Evolutionary conservation across 352 stramenopile species (phyloP).

Genomic region (Pythium coloratum): DNA sequence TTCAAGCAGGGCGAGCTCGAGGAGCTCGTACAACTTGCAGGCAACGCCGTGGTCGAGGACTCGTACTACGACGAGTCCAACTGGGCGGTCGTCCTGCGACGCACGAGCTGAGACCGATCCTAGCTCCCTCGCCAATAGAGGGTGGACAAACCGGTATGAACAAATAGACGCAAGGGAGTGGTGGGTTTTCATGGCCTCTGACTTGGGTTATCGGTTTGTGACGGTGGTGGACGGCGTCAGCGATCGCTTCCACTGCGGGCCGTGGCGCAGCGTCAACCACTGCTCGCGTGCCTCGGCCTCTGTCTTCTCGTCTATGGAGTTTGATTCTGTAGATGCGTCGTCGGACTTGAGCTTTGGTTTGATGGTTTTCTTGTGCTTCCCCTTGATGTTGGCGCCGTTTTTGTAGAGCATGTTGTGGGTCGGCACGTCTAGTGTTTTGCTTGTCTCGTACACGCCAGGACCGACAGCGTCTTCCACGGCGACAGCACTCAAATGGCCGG

Average conservation of each 20-base stretch:
- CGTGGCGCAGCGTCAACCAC: conserved; percentile 12
- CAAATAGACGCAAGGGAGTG: not conserved
- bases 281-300: not conserved
- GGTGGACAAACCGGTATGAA: not conserved
- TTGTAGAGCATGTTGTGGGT: conserved; percentile 54
- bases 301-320: not conserved
- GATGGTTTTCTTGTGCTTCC: not conserved
- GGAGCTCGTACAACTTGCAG: conserved; percentile 55
- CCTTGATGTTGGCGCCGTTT: not conserved
- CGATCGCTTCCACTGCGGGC: conserved; percentile 9
- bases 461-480: conserved; percentile 30
- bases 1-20: conserved; percentile 86
- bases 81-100: conserved; percentile 80
- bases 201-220: not conserved
- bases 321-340: not conserved
- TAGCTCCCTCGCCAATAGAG: no score
- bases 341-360: not conserved
- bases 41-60: conserved; percentile 61
- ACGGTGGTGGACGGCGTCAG: not conserved
- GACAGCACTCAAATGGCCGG: conserved; percentile 39
- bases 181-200: not conserved
- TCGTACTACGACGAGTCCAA: conserved; percentile 88
- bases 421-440: conserved; percentile 21
- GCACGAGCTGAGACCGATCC: conserved; percentile 36
- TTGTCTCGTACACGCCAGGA: conserved; percentile 38